Base-by-base conservation (phyloP, 148 eudicot species). In the Nepenthes gracilis region DNA sequence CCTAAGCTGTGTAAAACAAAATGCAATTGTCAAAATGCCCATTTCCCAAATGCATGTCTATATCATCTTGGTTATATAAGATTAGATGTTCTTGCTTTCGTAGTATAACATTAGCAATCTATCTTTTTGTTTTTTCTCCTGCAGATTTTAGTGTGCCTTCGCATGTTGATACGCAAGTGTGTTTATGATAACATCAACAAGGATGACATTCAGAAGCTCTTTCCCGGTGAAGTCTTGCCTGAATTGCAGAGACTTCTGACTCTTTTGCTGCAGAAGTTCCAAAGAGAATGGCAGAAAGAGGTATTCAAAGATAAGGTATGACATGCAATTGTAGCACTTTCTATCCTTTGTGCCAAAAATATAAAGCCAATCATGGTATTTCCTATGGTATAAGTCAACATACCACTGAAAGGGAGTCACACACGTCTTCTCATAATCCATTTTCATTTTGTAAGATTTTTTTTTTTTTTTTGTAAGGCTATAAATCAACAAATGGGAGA, bases 171-270 rank as follows among this genome's bases (percentile, higher is more conserved):
- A 11, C 53, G 53, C 6, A 49, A 12, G 15, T 49, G 53, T 49
- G 53, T 49, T 49, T 49, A 49, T 49, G 53, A n/a, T 2, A 49
- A 49, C 53, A 49, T 49, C 13, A 49, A 49, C 53, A 49, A 49
- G 53, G 53, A 49, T n/a, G 53, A 49, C 11, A 49, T 49, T 49
- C 53, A 49, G 13, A 49, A 49, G 15, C 15, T 49, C n/a, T 49
- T 49, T 49, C 53, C 53, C 11, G 53, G 15, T 49, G 53, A 49
- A n/a, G 53, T 49, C 53, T 2, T 11, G 3, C 53, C 53, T 49
- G n/a, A 49, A 49, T n/a, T 49, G 3, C 53, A 49, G 13, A 49
- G 53, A 49, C 53, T 49, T 49, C 53, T 49, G n/a, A 49, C 13
- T 5, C 10, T 49, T 11, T 11, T 49, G 6, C 53, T 49, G 15